Percentiles rank a stretch among this genome's conserved stretches.
These are phyloP conservation scores for Breynia disticha DNA, from an alignment of 441 rosid species.

Conservation along the genomic window DNA sequence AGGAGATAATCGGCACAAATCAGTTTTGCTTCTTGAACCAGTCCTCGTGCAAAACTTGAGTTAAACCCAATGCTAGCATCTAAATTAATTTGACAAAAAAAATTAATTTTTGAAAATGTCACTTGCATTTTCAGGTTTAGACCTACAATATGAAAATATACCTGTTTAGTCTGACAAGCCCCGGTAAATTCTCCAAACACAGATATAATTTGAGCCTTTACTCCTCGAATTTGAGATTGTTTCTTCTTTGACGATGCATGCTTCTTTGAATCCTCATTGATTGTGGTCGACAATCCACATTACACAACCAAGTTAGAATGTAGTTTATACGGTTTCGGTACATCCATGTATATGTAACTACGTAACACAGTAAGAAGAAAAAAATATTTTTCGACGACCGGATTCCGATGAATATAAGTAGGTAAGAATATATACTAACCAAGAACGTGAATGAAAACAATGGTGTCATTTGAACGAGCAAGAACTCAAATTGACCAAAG, in stretches of 20 bases:
- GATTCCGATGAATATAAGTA: too few species aligned
- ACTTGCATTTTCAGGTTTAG: neutral
- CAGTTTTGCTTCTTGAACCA: conserved; percentile 62
- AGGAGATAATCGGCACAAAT: conserved; percentile 62
- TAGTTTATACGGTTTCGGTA: too few species aligned
- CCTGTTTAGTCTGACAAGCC: conserved; percentile 55
- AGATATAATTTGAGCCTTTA: conserved; percentile 75
- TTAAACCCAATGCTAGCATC: conserved; percentile 77
- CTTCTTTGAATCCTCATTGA: conserved; percentile 41
- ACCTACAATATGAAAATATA: conserved; percentile 4
- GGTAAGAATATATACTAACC: conserved; percentile 30
- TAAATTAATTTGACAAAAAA: conserved; percentile 47
- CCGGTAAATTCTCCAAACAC: conserved; percentile 64
- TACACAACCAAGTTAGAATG: neutral
- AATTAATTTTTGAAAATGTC: neutral
- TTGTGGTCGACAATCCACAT: conserved; percentile 16
- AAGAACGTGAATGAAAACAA: conserved; percentile 66
- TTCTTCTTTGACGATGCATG: conserved; percentile 17
- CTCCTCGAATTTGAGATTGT: conserved; percentile 46
- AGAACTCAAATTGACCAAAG: conserved; percentile 72
- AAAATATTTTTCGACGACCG: too few species aligned
- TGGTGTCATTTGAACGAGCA: conserved; percentile 58
- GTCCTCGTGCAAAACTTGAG: conserved; percentile 46
- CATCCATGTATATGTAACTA: too few species aligned
- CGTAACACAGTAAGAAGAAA: too few species aligned